These are phyloP conservation scores for Candida chilensis DNA, from an alignment of 805 yeast species.

Conservation along the genomic window DNA sequence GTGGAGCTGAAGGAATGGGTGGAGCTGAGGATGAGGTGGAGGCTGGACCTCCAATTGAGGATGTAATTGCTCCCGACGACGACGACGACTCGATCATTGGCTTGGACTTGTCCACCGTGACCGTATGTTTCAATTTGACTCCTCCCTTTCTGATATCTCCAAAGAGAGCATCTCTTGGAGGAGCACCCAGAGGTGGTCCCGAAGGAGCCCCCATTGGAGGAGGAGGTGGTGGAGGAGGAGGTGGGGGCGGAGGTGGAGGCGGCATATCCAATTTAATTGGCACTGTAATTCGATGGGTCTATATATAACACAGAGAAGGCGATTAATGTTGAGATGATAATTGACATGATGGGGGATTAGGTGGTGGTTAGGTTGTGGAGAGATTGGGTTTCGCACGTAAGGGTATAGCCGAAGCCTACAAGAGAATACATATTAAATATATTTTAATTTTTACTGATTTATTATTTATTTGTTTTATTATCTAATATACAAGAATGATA, in stretches of 20 bases:
- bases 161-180: constrained; percentile 39
- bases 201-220: constrained; percentile 7
- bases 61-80: constrained; percentile 24
- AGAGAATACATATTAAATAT: no score
- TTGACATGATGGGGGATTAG: no score
- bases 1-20: constrained; percentile 25
- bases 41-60: constrained; percentile 7
- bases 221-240: constrained; percentile 9
- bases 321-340: no score
- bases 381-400: no score
- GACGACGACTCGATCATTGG: constrained; percentile 66
- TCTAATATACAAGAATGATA: no score
- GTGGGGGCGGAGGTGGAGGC: constrained; percentile 7
- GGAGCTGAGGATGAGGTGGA: constrained; percentile 11
- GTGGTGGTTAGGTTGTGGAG: no score
- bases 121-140: constrained; percentile 23
- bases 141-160: constrained; percentile 76
- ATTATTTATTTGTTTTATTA: no score
- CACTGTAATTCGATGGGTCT: constrained; percentile 8
- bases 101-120: constrained; percentile 34
- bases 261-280: constrained; percentile 6
- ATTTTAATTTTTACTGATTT: no score
- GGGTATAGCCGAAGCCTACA: no score
- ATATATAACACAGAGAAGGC: neutral
- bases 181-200: constrained; percentile 8